phyloP scores from a whole-genome alignment of 164 flowering plant species.

The Protea cynaroides region DNA sequence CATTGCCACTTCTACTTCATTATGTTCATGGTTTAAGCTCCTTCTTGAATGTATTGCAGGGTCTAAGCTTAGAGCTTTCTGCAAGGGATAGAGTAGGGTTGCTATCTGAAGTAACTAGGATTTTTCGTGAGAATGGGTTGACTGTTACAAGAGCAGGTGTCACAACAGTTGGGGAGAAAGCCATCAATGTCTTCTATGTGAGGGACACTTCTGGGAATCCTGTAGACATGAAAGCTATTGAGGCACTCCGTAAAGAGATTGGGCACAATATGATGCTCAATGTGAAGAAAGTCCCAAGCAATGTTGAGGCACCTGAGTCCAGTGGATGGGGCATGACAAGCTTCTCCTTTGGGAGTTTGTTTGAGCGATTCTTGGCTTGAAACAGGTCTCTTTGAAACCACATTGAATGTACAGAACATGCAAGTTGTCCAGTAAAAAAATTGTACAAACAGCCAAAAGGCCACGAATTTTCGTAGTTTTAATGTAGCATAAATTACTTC shows the following conservation, averaged over 20 bases:
- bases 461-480: too few species aligned
- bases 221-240: constrained; percentile 62
- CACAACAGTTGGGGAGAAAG: constrained; percentile 54
- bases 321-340: constrained; percentile 61
- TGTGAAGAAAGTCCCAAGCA: constrained; percentile 55
- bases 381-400: background rate
- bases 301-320: constrained; percentile 32
- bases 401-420: background rate
- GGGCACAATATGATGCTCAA: constrained; percentile 69
- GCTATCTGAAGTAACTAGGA: constrained; percentile 71
- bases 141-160: constrained; percentile 67
- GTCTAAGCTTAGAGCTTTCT: constrained; percentile 59
- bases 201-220: constrained; percentile 76
- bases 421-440: background rate
- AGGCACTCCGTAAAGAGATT: constrained; percentile 59
- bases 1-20: background rate
- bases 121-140: constrained; percentile 60
- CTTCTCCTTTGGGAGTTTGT: constrained; percentile 75
- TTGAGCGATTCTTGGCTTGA: constrained; percentile 58
- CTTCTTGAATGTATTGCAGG: constrained; percentile 27
- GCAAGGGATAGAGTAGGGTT: constrained; percentile 69
- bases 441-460: too few species aligned
- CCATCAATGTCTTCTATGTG: constrained; percentile 67
- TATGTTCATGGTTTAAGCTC: background rate
- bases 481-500: too few species aligned